phyloP scores from a whole-genome alignment of 2,329 filamentous ascomycete species.

The Ophiostoma ulmi region DNA sequence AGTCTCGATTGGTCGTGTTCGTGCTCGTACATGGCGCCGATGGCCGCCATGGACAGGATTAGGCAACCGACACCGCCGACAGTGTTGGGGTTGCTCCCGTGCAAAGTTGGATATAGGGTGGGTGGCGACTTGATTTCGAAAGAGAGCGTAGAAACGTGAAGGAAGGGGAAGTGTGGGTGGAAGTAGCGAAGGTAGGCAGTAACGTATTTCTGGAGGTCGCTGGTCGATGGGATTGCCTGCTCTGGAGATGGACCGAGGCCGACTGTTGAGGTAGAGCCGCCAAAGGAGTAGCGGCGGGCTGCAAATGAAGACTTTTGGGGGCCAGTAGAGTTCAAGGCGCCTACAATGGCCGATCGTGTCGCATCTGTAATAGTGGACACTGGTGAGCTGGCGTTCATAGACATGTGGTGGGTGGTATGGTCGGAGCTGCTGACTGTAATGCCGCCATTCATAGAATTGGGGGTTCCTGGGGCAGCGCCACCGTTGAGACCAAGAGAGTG shows the following conservation, averaged over 20 bases:
- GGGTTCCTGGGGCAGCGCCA: constrained; percentile 62
- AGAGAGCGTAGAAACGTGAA: constrained; percentile 84
- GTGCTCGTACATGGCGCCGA: constrained; percentile 69
- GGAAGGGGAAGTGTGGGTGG: constrained; percentile 90
- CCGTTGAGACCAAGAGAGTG: constrained; percentile 55
- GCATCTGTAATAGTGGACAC: constrained; percentile 61
- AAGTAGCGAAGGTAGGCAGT: constrained; percentile 86
- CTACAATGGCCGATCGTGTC: constrained; percentile 57
- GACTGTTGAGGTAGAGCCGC: constrained; percentile 47
- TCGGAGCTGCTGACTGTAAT: constrained; percentile 23
- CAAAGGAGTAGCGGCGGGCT: constrained; percentile 60
- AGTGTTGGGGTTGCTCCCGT: constrained; percentile 40
- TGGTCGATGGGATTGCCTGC: constrained; percentile 65
- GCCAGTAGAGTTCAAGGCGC: constrained; percentile 44
- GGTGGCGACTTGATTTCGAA: constrained; percentile 61
- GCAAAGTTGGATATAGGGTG: constrained; percentile 57
- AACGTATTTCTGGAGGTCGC: constrained; percentile 85
- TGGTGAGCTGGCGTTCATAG: constrained; percentile 43
- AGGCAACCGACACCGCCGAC: constrained; percentile 79
- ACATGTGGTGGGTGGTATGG: constrained; percentile 44
- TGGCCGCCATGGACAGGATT: constrained; percentile 81
- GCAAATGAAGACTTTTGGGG: constrained; percentile 52
- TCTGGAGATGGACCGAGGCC: constrained; percentile 48
- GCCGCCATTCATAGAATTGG: constrained; percentile 64
- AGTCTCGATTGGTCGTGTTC: constrained; percentile 75